These are phyloP conservation scores for Boletus huronensis DNA, from an alignment of 768 basidiomycete genomes.

Conservation along the genomic window DNA sequence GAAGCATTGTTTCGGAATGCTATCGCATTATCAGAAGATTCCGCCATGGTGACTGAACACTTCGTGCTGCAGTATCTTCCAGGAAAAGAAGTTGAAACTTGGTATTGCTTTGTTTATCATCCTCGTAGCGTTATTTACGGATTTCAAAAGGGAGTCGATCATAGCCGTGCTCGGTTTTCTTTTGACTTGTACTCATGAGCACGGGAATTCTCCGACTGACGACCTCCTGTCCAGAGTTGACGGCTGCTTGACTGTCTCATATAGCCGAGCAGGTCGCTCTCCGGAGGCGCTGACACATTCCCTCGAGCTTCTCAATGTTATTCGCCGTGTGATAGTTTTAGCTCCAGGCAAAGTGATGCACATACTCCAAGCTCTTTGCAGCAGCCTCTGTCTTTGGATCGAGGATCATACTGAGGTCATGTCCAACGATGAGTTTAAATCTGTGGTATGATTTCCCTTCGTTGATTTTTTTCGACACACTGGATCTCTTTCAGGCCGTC, in stretches of 20 bases:
- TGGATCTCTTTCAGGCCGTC: conserved; percentile 22
- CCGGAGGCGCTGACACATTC: conserved; percentile 27
- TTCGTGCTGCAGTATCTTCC: conserved; percentile 13
- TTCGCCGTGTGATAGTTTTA: conserved; percentile 34
- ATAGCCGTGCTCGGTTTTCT: conserved; percentile 17
- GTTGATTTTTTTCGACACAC: background rate
- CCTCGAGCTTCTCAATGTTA: conserved; percentile 36
- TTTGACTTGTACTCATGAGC: conserved; percentile 7
- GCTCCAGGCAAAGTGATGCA: conserved; percentile 28
- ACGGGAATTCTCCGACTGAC: conserved; percentile 10
- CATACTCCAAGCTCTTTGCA: conserved; percentile 36
- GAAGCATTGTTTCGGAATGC: conserved; percentile 33
- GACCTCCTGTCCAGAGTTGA: conserved; percentile 31
- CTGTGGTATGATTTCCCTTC: conserved; percentile 38
- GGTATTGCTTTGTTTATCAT: conserved; percentile 12
- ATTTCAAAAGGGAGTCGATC: conserved; percentile 20
- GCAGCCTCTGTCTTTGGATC: conserved; percentile 50
- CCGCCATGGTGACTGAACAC: conserved; percentile 9
- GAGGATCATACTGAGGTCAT: conserved; percentile 43
- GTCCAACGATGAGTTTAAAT: conserved; percentile 42
- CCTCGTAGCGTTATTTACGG: conserved; percentile 6
- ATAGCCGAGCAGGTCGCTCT: conserved; percentile 24
- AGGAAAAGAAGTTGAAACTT: conserved; percentile 16
- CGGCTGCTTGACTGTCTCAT: conserved; percentile 32
- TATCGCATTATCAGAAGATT: conserved; percentile 18